Percentiles rank a stretch among this genome's conserved stretches.
Evolutionary conservation across 768 basidiomycete genomes (phyloP).

Genomic region (Pulveroboletus frians): DNA sequence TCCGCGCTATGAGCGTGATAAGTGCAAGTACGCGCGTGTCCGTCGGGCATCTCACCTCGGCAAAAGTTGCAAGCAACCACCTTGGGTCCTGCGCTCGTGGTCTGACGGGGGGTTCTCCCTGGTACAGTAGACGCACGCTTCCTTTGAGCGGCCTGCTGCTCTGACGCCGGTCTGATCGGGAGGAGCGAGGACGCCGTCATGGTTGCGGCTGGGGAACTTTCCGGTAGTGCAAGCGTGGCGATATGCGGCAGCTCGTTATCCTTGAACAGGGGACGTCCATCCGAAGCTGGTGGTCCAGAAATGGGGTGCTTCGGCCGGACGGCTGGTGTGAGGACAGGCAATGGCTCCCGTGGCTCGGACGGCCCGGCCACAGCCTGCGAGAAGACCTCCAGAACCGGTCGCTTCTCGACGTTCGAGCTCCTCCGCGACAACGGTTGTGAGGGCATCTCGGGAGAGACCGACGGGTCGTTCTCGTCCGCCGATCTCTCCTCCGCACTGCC

Average conservation of each 20-base stretch:
- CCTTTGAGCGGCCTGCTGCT: slow-evolving; percentile 62
- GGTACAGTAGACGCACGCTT: slow-evolving; percentile 67
- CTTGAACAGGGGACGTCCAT: slow-evolving; percentile 44
- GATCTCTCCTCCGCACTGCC: slow-evolving; percentile 61
- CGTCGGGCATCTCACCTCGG: slow-evolving; percentile 51
- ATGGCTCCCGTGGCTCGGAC: slow-evolving; percentile 44
- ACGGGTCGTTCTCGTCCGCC: slow-evolving; percentile 44
- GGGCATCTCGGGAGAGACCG: slow-evolving; percentile 50
- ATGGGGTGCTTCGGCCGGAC: slow-evolving; percentile 27
- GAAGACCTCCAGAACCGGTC: slow-evolving; percentile 30
- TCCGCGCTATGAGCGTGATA: slow-evolving; percentile 52
- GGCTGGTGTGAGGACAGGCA: slow-evolving; percentile 34
- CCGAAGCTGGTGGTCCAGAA: slow-evolving; percentile 20
- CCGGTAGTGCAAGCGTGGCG: slow-evolving; percentile 60
- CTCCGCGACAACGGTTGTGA: slow-evolving; percentile 34
- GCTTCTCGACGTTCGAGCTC: slow-evolving; percentile 34
- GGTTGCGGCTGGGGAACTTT: slow-evolving; percentile 46
- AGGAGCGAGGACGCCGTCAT: slow-evolving; percentile 64
- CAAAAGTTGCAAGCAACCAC: slow-evolving; percentile 88
- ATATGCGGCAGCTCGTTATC: slow-evolving; percentile 70
- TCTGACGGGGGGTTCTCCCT: slow-evolving; percentile 52
- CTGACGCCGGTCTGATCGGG: slow-evolving; percentile 60
- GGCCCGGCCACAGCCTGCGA: slow-evolving; percentile 27
- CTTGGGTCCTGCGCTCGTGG: slow-evolving; percentile 71
- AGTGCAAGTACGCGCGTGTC: slow-evolving; percentile 4